These are phyloP conservation scores for Gremmenia infestans DNA, from an alignment of 2,329 filamentous ascomycete species.

Conservation along the genomic window DNA sequence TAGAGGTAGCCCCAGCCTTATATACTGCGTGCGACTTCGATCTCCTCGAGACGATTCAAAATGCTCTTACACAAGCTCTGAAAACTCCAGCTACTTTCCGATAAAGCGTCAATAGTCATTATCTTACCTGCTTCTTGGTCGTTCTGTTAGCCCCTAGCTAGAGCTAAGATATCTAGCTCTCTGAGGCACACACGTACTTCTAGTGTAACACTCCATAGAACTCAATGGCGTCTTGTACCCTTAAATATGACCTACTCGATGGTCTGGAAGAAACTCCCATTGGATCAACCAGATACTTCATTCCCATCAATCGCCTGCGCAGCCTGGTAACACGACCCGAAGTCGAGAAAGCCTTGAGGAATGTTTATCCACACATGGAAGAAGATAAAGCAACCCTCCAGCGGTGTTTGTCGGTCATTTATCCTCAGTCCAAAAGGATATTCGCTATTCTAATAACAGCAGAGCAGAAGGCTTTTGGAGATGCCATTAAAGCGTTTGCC, in stretches of 20 bases:
- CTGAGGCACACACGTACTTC: too few species aligned
- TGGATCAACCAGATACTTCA: not conserved
- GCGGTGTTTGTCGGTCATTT: not conserved
- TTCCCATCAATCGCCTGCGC: not conserved
- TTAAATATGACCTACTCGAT: not conserved
- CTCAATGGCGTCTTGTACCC: not conserved
- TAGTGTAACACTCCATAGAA: not conserved
- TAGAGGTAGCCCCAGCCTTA: too few species aligned
- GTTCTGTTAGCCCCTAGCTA: too few species aligned
- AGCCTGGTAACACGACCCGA: not conserved
- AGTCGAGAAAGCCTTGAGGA: not conserved
- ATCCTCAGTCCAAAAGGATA: not conserved
- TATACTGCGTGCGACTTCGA: too few species aligned
- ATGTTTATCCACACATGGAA: not conserved
- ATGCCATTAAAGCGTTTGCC: too few species aligned
- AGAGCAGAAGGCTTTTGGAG: not conserved
- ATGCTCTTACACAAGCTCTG: too few species aligned
- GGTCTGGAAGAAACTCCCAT: not conserved
- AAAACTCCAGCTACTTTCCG: too few species aligned
- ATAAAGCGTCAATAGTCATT: too few species aligned
- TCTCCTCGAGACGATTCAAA: too few species aligned
- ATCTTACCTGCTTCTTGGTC: too few species aligned
- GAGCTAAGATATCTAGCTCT: too few species aligned
- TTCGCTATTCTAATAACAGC: not conserved
- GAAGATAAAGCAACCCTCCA: not conserved